Evolutionary conservation across 148 eudicot genomes (phyloP), one percentile per base, ranked within the genome.

Genomic region (Nyssa sinensis): DNA sequence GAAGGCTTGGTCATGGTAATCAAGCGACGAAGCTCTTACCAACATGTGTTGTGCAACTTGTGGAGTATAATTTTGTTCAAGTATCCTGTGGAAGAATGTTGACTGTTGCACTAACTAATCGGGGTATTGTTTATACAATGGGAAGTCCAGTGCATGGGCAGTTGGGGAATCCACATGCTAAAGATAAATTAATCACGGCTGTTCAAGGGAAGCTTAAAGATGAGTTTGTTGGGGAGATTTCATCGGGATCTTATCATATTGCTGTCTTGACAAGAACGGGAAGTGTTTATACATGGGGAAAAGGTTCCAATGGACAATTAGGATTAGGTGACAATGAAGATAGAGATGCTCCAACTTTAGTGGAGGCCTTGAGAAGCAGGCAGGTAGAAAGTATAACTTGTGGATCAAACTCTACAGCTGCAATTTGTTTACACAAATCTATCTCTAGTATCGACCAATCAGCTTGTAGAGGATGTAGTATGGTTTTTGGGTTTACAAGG

Each of bases 201-300:
- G 86, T 83, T 25, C 81, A 77, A 32, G 86, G 86, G n/a, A 80
- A 74, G 66, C 81, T 83, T 51, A 74, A 71, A 63, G 51, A 66
- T 23, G 86, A 80, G 70, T 83, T 76, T 47, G 79, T 83, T 30
- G 57, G 65, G 53, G 79, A 70, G 41, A 74, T 83, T 35, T 77
- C 86, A 0, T 32, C 78, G 1, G 86, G 86, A 11, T 74, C 79
- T 37, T 83, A 71, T 74, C 86, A 83, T 57, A 19, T 62, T 66
- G 80, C 81, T 21, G 86, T 62, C 33, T 71, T 80, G 70, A 74
- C 86, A 51, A 71, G 76, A 55, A 70, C 30, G 12, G 86, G 86
- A 62, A 71, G 71, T 70, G 81, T 80, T 51, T 83, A 79, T 37
- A 77, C 81, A 0, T 83, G 86, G 86, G 86, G 86, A 57, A 83